Percentiles rank a stretch among this genome's conserved stretches.
phyloP scores from a whole-genome alignment of 179 eudicot genomes.

The Silene noctiflora region DNA sequence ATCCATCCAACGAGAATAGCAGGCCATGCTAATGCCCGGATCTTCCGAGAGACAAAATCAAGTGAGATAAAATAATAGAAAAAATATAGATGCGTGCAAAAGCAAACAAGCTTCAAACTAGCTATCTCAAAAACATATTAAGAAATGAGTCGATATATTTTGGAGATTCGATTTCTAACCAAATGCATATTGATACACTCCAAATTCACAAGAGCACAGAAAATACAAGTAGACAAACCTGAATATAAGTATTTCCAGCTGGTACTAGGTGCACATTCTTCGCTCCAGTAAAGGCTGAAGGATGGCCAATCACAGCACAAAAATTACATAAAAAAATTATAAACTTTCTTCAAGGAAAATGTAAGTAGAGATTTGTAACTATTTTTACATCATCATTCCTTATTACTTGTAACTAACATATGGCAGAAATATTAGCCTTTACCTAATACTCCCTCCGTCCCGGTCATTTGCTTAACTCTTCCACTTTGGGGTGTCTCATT shows the following conservation, averaged over 20 bases:
- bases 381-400: too few species aligned
- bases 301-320: background rate
- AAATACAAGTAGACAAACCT: slow-evolving; percentile 44
- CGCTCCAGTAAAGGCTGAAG: slow-evolving; percentile 80
- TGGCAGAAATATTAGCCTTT: too few species aligned
- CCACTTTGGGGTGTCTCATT: too few species aligned
- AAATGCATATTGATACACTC: background rate
- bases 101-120: slow-evolving; percentile 5
- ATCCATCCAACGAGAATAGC: slow-evolving; percentile 96
- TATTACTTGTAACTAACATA: too few species aligned
- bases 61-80: slow-evolving; percentile 1
- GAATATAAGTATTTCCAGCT: slow-evolving; percentile 87
- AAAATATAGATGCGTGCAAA: background rate
- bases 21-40: slow-evolving; percentile 99
- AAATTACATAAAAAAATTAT: background rate
- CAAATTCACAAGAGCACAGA: background rate
- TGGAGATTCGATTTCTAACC: background rate
- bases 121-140: background rate
- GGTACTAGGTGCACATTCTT: slow-evolving; percentile 69
- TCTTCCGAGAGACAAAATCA: slow-evolving; percentile 40
- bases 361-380: background rate
- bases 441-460: too few species aligned
- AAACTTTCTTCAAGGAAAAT: background rate
- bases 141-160: background rate
- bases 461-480: too few species aligned